Evolutionary conservation across 768 basidiomycete species (phyloP).

Genomic region (Lentinus brumalis): DNA sequence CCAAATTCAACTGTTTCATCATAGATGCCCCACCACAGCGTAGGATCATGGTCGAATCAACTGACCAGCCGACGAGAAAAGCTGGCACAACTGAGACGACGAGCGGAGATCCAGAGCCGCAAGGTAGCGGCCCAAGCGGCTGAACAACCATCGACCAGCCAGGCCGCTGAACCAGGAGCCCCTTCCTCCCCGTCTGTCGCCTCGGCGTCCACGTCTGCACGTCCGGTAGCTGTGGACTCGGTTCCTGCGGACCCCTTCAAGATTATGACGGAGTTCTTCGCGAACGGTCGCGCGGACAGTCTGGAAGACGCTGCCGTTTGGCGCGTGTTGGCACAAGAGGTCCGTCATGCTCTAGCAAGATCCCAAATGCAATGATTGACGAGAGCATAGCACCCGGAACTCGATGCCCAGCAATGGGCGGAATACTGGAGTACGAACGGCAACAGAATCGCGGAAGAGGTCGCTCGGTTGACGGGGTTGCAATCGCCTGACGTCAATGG

Average conservation of each 20-base stretch:
- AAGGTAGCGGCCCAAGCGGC: slow-evolving; percentile 32
- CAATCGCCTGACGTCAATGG: background rate
- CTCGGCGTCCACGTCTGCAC: background rate
- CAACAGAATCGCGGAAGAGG: background rate
- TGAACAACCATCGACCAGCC: background rate
- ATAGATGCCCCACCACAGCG: slow-evolving; percentile 64
- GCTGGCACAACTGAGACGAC: slow-evolving; percentile 52
- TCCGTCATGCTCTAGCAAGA: slow-evolving; percentile 27
- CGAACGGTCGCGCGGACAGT: slow-evolving; percentile 49
- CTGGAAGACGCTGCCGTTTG: slow-evolving; percentile 53
- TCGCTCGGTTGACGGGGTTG: background rate
- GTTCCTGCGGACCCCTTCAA: slow-evolving; percentile 32
- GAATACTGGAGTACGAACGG: background rate
- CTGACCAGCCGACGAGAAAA: slow-evolving; percentile 36
- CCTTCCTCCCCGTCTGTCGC: background rate
- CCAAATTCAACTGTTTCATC: background rate
- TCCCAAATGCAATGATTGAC: background rate
- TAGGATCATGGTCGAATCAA: slow-evolving; percentile 52
- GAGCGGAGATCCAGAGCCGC: slow-evolving; percentile 50
- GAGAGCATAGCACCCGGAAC: slow-evolving; percentile 5
- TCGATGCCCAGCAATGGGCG: slow-evolving; percentile 7
- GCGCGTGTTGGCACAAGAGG: slow-evolving; percentile 49
- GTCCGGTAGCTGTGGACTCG: slow-evolving; percentile 21
- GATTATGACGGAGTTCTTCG: slow-evolving; percentile 56
- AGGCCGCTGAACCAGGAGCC: background rate